A percentile compares a stretch with the other conserved stretches of the same genome.
Conservation (phyloP, 441 rosid species). For the Erysimum cheiri region DNA sequence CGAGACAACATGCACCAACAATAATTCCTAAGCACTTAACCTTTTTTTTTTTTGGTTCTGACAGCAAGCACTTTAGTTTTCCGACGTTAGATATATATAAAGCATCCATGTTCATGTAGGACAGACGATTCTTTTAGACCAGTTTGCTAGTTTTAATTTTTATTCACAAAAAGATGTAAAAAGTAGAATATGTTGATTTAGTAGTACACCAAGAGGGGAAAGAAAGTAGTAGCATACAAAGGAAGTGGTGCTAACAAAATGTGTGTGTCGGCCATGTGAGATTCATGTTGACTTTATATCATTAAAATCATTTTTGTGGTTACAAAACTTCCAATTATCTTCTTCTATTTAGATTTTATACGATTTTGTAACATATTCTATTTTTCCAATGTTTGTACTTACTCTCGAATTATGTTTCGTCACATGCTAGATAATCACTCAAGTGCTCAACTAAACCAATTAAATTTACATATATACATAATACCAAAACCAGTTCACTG, state of each 20-base stretch:
- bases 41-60: too few species aligned
- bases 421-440: slow-evolving; percentile 36
- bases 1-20: not conserved
- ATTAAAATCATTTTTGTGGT: slow-evolving; percentile 30
- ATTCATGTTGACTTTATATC: slow-evolving; percentile 44
- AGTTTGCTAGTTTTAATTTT: slow-evolving; percentile 15
- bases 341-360: slow-evolving; percentile 27
- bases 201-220: slow-evolving; percentile 8
- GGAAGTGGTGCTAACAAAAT: slow-evolving; percentile 40
- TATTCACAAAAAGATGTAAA: slow-evolving; percentile 4
- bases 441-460: slow-evolving; percentile 2
- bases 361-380: slow-evolving; percentile 28
- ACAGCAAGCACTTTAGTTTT: not conserved
- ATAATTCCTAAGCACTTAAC: not conserved
- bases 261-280: slow-evolving; percentile 45
- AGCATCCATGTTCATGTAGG: slow-evolving; percentile 30
- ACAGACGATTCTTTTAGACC: slow-evolving; percentile 18
- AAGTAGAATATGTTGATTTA: slow-evolving; percentile 35
- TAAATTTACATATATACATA: slow-evolving; percentile 1
- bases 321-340: slow-evolving; percentile 14
- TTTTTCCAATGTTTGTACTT: slow-evolving; percentile 16
- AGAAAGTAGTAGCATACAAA: slow-evolving; percentile 14
- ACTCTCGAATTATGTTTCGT: slow-evolving; percentile 26
- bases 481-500: not conserved
- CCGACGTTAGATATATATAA: not conserved